A percentile compares a stretch with the other conserved stretches of the same genome.
phyloP scores from a whole-genome alignment of 768 basidiomycete species.

The Naganishia friedmannii region DNA sequence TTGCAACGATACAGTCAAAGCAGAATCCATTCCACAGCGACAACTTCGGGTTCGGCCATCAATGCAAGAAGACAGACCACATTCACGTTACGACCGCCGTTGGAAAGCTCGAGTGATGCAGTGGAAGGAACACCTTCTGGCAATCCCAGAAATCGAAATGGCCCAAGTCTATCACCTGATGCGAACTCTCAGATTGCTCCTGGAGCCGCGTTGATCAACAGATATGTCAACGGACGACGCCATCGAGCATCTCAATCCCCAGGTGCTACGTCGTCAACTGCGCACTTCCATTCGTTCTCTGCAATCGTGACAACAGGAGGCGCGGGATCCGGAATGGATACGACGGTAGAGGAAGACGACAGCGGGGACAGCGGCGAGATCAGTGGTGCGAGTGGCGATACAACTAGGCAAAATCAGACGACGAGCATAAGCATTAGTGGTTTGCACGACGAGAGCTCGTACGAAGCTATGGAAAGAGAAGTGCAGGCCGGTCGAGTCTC shows the following conservation, averaged over 20 bases:
- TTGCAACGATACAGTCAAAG: not conserved
- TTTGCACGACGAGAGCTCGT: conserved; percentile 13
- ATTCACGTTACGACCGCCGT: conserved; percentile 9
- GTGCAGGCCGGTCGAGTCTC: conserved; percentile 1
- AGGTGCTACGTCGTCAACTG: not conserved
- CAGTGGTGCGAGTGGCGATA: not conserved
- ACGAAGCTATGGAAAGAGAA: conserved; percentile 19
- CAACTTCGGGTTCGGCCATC: not conserved
- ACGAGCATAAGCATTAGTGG: conserved; percentile 16
- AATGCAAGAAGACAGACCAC: conserved; percentile 17
- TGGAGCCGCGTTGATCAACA: not conserved
- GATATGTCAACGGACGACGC: conserved; percentile 21
- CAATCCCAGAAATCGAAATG: not conserved
- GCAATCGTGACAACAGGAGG: conserved; percentile 1
- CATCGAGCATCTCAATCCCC: conserved; percentile 13
- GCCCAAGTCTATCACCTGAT: not conserved
- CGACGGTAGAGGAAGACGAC: conserved; percentile 14
- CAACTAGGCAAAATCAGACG: conserved; percentile 1
- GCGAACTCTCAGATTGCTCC: not conserved
- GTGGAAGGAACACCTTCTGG: not conserved
- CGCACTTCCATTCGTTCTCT: conserved; percentile 7
- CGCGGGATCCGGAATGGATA: conserved; percentile 7
- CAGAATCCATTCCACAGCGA: not conserved
- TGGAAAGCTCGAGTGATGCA: not conserved
- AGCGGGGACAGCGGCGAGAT: conserved; percentile 7